Evolutionary conservation across 306 rosid genomes (phyloP), one percentile per base, ranked within the genome.

Genomic region (Citrullus mucosospermus): DNA sequence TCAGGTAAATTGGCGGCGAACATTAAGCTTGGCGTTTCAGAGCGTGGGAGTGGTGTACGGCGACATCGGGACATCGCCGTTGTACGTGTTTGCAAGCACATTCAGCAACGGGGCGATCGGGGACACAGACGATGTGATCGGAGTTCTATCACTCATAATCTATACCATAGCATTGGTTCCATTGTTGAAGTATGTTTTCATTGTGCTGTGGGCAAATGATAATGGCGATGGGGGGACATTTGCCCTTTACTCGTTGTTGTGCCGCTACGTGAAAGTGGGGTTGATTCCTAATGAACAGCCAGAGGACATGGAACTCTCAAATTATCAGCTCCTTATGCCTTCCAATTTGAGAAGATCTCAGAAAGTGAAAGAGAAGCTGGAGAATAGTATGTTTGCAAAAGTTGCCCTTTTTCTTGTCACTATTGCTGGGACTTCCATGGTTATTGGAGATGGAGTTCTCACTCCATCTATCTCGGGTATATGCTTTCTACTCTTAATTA

Each of bases 1-100:
- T 48, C 80, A 87, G 87, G 77, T 69, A 59, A 78, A 38, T 34
- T 89, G 92, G 96, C 65, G 16, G 9, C 59, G 77, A 6, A 91
- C 94, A 1, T 57, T 93, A 56, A 83, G 69, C 38, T 84, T 93
- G 6, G 97, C 98, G 34, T 90, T 90, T 85, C 98, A 92, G 78
- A 89, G 96, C 78, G 78, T 93, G 46, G 98, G 98, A 36, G 73
- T 93, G 28, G 91, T 93, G 18, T 93, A 91, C 6, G 98, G 97
- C 2, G 98, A 93, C 85, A 89, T 93, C 46, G 98, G 98, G 3
- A 93, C 98, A 6, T 93, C 98, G 2, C 98, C 98, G 1, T 88
- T 93, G 8, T 93, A 91, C 18, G 98, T 93, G 8, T 91, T 4
- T 18, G 54, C 87, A 0, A 86, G 92, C 71, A 91, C 90, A 0